Conservation (phyloP, 176 grass and related monocot species). For the Aegilops umbellulata region DNA sequence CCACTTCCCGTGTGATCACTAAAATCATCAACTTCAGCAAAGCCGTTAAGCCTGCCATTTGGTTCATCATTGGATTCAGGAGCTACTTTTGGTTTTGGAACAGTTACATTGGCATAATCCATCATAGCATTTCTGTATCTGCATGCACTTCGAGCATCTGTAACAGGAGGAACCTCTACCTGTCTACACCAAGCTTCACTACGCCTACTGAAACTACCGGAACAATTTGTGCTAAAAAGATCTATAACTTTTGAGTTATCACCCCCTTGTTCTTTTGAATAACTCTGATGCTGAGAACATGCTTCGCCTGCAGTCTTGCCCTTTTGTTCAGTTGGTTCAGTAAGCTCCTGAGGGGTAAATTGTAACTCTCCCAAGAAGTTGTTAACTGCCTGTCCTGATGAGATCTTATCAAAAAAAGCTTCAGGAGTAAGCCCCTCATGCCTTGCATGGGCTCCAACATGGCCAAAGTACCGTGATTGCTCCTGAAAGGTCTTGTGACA, state of each 20-base stretch:
- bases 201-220: conserved; percentile 21
- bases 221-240: conserved; percentile 30
- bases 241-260: conserved; percentile 29
- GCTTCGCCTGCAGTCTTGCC: conserved; percentile 2
- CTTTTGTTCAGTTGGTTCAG: conserved; percentile 27
- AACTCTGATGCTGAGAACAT: conserved; percentile 23
- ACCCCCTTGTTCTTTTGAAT: conserved; percentile 34
- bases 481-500: conserved; percentile 73
- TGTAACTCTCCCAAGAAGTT: conserved; percentile 29
- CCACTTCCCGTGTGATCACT: conserved; percentile 22
- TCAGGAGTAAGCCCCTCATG: conserved; percentile 60
- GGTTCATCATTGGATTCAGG: conserved; percentile 27
- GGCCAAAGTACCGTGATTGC: conserved; percentile 64
- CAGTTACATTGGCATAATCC: conserved; percentile 18
- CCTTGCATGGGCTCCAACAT: conserved; percentile 76
- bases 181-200: conserved; percentile 28
- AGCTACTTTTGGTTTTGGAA: conserved; percentile 10
- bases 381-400: conserved; percentile 25
- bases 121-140: conserved; percentile 24
- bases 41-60: conserved; percentile 27
- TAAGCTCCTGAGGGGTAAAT: conserved; percentile 32
- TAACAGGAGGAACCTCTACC: conserved; percentile 13
- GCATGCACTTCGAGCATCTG: conserved; percentile 18
- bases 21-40: conserved; percentile 25
- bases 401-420: conserved; percentile 35